phyloP scores from a whole-genome alignment of 148 eudicot species.

The Chenopodium berlandieri region DNA sequence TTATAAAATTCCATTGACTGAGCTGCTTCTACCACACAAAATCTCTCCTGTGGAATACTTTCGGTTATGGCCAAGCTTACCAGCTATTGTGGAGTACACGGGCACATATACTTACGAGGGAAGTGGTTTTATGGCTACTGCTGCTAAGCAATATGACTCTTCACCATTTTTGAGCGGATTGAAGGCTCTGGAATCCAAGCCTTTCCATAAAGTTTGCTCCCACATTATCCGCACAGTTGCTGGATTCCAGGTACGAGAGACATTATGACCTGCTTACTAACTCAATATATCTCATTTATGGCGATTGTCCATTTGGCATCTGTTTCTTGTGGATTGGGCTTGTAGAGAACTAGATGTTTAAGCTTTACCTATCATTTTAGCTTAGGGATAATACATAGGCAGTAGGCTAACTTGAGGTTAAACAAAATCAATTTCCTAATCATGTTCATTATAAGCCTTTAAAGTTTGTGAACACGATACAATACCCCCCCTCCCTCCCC shows the following conservation, averaged over 20 bases:
- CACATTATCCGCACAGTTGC: slow-evolving; percentile 94
- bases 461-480: no score
- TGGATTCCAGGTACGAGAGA: slow-evolving; percentile 68
- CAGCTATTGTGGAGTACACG: slow-evolving; percentile 89
- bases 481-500: no score
- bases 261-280: neutral
- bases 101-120: slow-evolving; percentile 95
- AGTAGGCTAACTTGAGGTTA: no score
- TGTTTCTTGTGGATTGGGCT: neutral
- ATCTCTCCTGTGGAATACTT: slow-evolving; percentile 96
- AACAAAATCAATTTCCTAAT: no score
- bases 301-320: neutral
- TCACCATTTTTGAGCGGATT: slow-evolving; percentile 94
- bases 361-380: no score
- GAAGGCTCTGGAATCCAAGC: slow-evolving; percentile 79
- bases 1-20: slow-evolving; percentile 90
- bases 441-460: no score
- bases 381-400: no score
- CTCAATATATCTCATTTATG: no score
- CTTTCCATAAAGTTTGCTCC: slow-evolving; percentile 96
- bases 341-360: neutral
- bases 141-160: slow-evolving; percentile 95
- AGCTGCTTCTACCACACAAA: slow-evolving; percentile 89
- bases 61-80: slow-evolving; percentile 98
- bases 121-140: slow-evolving; percentile 96